Percentiles rank a stretch among this genome's conserved stretches.
Conservation (phyloP, 2,329 filamentous ascomycete species). For the Didymella glomerata region DNA sequence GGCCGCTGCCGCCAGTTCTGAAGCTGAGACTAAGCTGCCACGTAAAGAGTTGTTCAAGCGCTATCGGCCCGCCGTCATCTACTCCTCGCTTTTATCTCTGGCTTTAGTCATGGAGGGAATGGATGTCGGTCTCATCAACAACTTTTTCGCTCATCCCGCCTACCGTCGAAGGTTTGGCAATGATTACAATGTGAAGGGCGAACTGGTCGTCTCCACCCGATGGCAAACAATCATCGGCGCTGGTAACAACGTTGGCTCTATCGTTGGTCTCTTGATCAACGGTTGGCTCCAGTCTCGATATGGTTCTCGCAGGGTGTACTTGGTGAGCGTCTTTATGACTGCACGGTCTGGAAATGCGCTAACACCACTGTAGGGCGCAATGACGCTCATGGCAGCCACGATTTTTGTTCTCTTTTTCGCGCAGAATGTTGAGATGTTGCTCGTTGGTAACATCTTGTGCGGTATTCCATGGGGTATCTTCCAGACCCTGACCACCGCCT, state of each 20-base stretch:
- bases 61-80: not conserved
- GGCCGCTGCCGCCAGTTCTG: not conserved
- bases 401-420: conserved; percentile 56
- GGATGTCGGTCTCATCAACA: conserved; percentile 78
- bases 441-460: conserved; percentile 64
- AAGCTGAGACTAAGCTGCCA: not conserved
- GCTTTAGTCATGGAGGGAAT: conserved; percentile 90
- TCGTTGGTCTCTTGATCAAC: not conserved
- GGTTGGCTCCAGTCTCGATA: not conserved
- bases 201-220: not conserved
- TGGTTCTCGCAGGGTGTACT: not conserved
- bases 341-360: not conserved
- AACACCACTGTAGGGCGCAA: not conserved
- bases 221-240: not conserved
- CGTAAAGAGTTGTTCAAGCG: not conserved
- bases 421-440: conserved; percentile 42
- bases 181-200: not conserved
- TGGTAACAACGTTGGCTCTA: not conserved
- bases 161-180: conserved; percentile 40
- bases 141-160: conserved; percentile 67
- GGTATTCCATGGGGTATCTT: conserved; percentile 50
- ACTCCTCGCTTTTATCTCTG: conserved; percentile 70
- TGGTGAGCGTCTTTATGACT: not conserved
- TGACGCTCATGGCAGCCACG: conserved; percentile 5
- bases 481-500: conserved; percentile 61